A percentile compares a stretch with the other conserved stretches of the same genome.
Evolutionary conservation across 1,139 yeast genomes (phyloP).

Genomic region (Diutina neorugosa): DNA sequence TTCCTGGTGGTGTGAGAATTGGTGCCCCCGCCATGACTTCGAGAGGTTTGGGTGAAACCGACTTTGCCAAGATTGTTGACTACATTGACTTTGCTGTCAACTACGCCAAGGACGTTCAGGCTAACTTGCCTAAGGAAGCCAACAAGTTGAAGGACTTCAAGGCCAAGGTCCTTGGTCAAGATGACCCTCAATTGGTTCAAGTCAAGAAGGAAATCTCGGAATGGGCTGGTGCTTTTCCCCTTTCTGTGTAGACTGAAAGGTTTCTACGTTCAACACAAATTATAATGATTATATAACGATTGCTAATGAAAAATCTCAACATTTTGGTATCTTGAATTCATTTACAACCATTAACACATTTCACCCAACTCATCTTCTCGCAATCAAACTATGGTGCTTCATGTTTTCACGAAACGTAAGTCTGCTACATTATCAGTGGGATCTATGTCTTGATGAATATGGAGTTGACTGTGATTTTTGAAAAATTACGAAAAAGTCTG

Average conservation of each 20-base stretch:
- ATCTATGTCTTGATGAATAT: too few relatives aligned
- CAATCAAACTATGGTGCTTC: too few relatives aligned
- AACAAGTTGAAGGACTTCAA: conserved; percentile 93
- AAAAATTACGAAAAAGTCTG: too few relatives aligned
- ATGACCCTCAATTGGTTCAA: conserved; percentile 46
- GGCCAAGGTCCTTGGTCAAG: conserved; percentile 59
- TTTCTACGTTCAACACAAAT: conserved; percentile 2
- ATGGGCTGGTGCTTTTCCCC: conserved; percentile 94
- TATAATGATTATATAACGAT: background rate
- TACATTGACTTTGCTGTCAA: conserved; percentile 49
- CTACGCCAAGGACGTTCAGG: conserved; percentile 68
- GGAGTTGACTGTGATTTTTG: too few relatives aligned
- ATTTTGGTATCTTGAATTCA: background rate
- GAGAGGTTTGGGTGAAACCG: conserved; percentile 75
- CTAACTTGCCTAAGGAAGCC: conserved; percentile 68
- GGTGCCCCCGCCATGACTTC: conserved; percentile 99
- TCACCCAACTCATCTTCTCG: too few relatives aligned
- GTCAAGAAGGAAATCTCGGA: conserved; percentile 70
- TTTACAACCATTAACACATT: too few relatives aligned
- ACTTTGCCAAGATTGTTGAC: conserved; percentile 66
- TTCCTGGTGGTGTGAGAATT: conserved; percentile 91
- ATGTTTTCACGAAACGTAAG: too few relatives aligned
- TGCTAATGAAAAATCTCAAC: background rate
- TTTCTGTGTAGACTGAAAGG: conserved; percentile 42
- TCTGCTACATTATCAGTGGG: too few relatives aligned